Evolutionary conservation across 768 basidiomycete genomes (phyloP).

Genomic region (Suillus subalutaceus): DNA sequence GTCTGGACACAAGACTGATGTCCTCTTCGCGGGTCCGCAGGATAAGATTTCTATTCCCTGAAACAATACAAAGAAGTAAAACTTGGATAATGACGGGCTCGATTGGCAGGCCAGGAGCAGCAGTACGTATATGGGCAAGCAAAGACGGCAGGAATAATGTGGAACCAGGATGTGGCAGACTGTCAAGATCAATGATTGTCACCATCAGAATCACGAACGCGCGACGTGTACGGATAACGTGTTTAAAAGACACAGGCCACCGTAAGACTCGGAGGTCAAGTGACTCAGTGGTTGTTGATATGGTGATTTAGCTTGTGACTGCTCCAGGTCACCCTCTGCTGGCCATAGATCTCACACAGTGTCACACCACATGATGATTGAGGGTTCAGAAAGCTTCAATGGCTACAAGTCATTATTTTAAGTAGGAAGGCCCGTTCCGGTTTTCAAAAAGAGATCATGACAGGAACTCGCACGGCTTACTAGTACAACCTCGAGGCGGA

Average conservation of each 20-base stretch:
- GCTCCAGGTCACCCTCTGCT: neutral
- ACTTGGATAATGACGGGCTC: slow-evolving; percentile 69
- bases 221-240: neutral
- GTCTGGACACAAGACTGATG: slow-evolving; percentile 55
- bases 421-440: neutral
- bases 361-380: neutral
- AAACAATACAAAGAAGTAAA: slow-evolving; percentile 64
- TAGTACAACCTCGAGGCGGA: slow-evolving; percentile 30
- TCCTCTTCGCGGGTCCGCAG: slow-evolving; percentile 70
- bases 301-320: neutral
- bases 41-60: slow-evolving; percentile 65
- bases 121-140: slow-evolving; percentile 47
- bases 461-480: neutral
- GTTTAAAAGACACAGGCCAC: neutral
- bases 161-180: slow-evolving; percentile 43
- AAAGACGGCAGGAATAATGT: slow-evolving; percentile 53
- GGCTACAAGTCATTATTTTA: neutral
- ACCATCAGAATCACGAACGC: slow-evolving; percentile 10
- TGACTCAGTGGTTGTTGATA: slow-evolving; percentile 5
- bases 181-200: slow-evolving; percentile 26
- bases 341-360: neutral
- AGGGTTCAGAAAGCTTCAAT: neutral
- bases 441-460: neutral
- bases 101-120: slow-evolving; percentile 51
- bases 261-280: slow-evolving; percentile 1